Conservation (phyloP, 768 basidiomycete genomes). For the Calocybe cyanea region DNA sequence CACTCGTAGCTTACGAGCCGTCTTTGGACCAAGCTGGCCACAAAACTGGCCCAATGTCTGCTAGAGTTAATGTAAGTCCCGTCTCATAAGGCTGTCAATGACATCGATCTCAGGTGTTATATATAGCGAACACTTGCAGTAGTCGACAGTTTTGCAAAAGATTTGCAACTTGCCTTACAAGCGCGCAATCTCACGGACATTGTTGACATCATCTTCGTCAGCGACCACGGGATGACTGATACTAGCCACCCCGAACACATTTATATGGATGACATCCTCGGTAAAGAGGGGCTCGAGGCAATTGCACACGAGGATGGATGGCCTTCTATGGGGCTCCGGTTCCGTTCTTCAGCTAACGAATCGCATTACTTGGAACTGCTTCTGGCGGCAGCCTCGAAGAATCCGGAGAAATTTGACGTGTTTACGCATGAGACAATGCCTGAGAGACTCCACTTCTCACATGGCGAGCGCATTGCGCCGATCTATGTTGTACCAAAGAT, state of each 20-base stretch:
- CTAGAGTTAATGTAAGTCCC: constrained; percentile 60
- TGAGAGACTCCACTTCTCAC: constrained; percentile 68
- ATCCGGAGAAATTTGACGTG: constrained; percentile 70
- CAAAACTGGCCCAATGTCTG: constrained; percentile 61
- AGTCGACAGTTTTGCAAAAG: constrained; percentile 72
- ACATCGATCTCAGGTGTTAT: constrained; percentile 1
- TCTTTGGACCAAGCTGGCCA: constrained; percentile 87
- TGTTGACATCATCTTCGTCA: constrained; percentile 86
- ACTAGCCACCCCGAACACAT: constrained; percentile 74
- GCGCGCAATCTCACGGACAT: constrained; percentile 77
- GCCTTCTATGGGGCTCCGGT: constrained; percentile 87
- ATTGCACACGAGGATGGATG: constrained; percentile 84
- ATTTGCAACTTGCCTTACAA: constrained; percentile 59
- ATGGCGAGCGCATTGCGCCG: constrained; percentile 78
- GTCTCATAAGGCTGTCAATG: background rate
- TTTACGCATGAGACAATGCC: constrained; percentile 84
- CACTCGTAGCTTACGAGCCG: constrained; percentile 68
- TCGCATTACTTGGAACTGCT: constrained; percentile 54
- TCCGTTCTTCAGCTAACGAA: constrained; percentile 54
- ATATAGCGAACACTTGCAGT: constrained; percentile 55
- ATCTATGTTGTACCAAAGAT: constrained; percentile 81
- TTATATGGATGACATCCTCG: constrained; percentile 80
- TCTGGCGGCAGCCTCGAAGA: constrained; percentile 43
- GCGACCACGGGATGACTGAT: constrained; percentile 90
- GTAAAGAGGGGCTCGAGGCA: constrained; percentile 50